Percentiles rank a stretch among this genome's conserved stretches.
Evolutionary conservation across 208 protist genomes (phyloP).

Genomic region (Wallacemonas sp.): DNA sequence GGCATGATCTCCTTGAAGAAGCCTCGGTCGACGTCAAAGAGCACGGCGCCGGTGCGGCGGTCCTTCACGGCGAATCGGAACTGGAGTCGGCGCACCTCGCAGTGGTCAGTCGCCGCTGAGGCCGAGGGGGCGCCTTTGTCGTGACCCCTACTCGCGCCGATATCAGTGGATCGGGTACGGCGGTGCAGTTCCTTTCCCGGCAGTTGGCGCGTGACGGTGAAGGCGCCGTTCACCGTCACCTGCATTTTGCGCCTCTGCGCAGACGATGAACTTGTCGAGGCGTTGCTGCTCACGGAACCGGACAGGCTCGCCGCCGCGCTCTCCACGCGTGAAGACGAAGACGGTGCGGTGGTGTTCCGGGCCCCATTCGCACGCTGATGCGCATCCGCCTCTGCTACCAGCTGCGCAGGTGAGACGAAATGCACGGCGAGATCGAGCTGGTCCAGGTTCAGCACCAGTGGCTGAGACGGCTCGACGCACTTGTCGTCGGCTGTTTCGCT

Average conservation of each 20-base stretch:
- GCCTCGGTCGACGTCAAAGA: conserved; percentile 14
- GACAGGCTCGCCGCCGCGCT: conserved; percentile 8
- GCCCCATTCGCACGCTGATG: not conserved
- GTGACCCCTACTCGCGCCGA: no score
- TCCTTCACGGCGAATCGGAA: conserved; percentile 17
- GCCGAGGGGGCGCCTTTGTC: no score
- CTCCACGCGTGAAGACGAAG: not conserved
- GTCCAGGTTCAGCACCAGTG: conserved; percentile 12
- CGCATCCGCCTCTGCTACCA: not conserved
- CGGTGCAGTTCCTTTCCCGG: conserved; percentile 2
- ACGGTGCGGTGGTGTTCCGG: not conserved
- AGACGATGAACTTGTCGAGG: not conserved
- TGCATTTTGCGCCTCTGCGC: not conserved
- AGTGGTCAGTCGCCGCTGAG: not conserved
- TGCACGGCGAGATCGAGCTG: conserved; percentile 17
- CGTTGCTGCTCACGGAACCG: conserved; percentile 9
- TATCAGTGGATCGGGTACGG: not conserved
- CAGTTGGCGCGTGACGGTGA: conserved; percentile 26
- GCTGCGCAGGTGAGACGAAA: not conserved
- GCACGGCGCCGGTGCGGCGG: not conserved
- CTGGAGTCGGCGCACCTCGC: conserved; percentile 33
- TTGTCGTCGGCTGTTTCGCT: not conserved
- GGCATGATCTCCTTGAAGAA: conserved; percentile 45
- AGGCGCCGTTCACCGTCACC: conserved; percentile 17
- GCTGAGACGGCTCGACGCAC: not conserved